Conservation (phyloP, 2,329 filamentous ascomycete species). For the Trichoderma oligosporum region DNA sequence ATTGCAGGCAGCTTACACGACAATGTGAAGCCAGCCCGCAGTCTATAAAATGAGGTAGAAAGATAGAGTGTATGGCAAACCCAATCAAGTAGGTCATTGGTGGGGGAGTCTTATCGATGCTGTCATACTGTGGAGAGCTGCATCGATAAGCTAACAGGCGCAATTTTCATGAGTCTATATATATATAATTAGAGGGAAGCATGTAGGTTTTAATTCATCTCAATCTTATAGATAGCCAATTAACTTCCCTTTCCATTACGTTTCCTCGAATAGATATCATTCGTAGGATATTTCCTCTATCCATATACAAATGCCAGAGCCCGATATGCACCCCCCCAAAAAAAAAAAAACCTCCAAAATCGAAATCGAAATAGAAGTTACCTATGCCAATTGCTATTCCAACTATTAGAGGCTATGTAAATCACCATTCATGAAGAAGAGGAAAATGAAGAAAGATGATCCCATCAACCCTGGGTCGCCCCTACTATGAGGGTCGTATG, state of each 20-base stretch:
- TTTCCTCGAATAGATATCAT: neutral
- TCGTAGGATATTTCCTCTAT: neutral
- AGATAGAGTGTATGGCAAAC: neutral
- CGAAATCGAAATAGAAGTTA: neutral
- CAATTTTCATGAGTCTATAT: neutral
- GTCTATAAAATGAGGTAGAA: neutral
- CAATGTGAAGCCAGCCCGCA: neutral
- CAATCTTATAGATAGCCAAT: neutral
- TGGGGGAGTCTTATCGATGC: neutral
- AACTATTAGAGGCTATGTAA: neutral
- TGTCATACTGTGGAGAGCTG: neutral
- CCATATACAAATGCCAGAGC: no score
- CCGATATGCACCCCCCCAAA: neutral
- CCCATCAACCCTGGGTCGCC: neutral
- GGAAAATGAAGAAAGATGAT: no score
- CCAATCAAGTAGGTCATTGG: neutral
- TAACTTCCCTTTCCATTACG: no score
- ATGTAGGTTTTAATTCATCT: neutral
- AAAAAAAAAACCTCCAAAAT: neutral
- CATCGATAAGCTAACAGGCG: neutral
- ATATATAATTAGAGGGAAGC: neutral
- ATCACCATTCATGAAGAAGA: neutral
- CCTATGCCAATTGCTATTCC: neutral
- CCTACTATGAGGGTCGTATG: constrained; percentile 39
- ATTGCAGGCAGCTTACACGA: neutral